Evolutionary conservation across 1,284 basidiomycete genomes (phyloP).

Genomic region (Boletus coffeatus): DNA sequence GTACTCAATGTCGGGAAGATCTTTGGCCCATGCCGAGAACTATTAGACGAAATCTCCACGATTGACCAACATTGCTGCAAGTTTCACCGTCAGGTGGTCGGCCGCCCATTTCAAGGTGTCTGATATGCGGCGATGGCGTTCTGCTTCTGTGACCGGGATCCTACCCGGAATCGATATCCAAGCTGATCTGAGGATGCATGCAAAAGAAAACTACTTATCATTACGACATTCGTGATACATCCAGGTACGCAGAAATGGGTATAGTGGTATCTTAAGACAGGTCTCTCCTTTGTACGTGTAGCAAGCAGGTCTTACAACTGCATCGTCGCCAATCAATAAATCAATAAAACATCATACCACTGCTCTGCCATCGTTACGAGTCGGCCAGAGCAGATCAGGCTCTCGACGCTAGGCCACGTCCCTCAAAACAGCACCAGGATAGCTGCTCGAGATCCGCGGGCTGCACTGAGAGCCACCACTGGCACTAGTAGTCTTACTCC

Average conservation of each 20-base stretch:
- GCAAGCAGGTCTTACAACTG: not conserved
- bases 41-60: not conserved
- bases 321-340: not conserved
- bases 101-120: not conserved
- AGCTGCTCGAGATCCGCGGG: not conserved
- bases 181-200: not conserved
- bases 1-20: not conserved
- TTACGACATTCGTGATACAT: not conserved
- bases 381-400: not conserved
- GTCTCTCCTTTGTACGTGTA: not conserved
- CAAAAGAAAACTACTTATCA: not conserved
- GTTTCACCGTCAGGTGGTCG: not conserved
- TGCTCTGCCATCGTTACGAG: not conserved
- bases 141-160: not conserved
- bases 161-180: not conserved
- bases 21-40: not conserved
- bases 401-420: not conserved
- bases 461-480: not conserved
- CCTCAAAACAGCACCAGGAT: not conserved
- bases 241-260: not conserved
- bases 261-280: not conserved
- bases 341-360: not conserved
- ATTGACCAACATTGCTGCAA: not conserved
- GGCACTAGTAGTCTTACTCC: not conserved
- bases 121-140: not conserved